A percentile compares a stretch with the other conserved stretches of the same genome.
Conservation (phyloP, 2,329 filamentous ascomycete species). For the Pyricularia sp. region DNA sequence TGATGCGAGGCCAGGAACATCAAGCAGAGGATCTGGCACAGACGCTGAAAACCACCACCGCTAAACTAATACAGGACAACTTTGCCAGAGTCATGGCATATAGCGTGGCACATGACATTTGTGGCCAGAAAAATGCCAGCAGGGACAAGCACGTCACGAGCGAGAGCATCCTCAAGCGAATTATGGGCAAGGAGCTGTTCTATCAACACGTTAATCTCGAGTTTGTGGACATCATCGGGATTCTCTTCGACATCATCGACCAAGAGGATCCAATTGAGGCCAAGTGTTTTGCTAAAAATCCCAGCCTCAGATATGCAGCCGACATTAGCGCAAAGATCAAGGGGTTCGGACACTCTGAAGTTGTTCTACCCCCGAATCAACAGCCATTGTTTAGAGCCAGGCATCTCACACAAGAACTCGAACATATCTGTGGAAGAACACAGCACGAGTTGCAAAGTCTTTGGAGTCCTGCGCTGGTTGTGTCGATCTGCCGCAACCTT, state of each 20-base stretch:
- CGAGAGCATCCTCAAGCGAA: conserved; percentile 58
- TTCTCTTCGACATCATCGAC: conserved; percentile 68
- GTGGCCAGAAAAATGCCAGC: conserved; percentile 39
- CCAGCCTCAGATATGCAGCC: conserved; percentile 49
- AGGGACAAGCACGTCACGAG: neutral
- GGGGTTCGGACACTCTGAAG: conserved; percentile 53
- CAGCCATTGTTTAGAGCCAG: conserved; percentile 80
- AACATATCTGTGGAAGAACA: conserved; percentile 66
- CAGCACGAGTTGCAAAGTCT: conserved; percentile 54
- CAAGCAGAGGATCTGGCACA: conserved; percentile 51
- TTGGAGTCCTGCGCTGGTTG: conserved; percentile 69
- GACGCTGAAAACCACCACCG: conserved; percentile 42
- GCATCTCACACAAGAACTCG: conserved; percentile 65
- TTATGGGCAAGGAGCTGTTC: conserved; percentile 60
- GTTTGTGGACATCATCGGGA: conserved; percentile 68
- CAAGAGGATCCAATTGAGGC: conserved; percentile 63
- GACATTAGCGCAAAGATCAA: conserved; percentile 62
- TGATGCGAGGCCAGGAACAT: conserved; percentile 68
- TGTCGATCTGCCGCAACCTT: conserved; percentile 66
- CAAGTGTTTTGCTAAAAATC: conserved; percentile 51
- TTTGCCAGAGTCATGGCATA: conserved; percentile 81
- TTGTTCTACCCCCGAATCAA: conserved; percentile 63
- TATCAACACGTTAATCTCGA: conserved; percentile 53
- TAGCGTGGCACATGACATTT: conserved; percentile 66
- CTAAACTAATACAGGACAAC: conserved; percentile 51